Base-by-base conservation (phyloP, 1,139 yeast species). In the Entelexis paramagnoliae region DNA sequence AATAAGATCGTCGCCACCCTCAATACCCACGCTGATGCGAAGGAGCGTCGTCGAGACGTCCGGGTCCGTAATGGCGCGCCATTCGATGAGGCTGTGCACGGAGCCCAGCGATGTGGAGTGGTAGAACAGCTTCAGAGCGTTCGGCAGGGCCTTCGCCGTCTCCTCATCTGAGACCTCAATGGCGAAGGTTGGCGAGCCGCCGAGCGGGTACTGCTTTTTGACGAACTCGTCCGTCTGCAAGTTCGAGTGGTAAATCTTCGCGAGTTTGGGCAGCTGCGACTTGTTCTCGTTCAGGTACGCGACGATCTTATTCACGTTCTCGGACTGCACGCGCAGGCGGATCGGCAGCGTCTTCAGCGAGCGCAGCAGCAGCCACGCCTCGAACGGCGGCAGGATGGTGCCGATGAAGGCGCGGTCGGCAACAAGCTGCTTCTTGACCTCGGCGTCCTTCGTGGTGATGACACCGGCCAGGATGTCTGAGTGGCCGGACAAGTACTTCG, bases 61-160 rank as follows among this genome's bases (percentile, higher is more conserved):
- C 1, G 74, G 65, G 63, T 87, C 96, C 48, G 85, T 75, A 68
- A 88, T 64, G 1, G 87, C 82, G 63, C 96, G 77, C 95, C 96
- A 87, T 67, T 89, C 96, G 55, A 88, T 79, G 61, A 88, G 72
- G 51, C 94, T 83, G 66, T 89, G 96, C 7, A 84, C 86, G n/a
- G 96, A 95, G 39, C 96, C 96, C 30, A 89, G 72, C 6, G 95
- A 85, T 0, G 96, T 88, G 2, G 96, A 95, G 67, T 89, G 96
- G 57, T 81, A 81, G 69, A 88, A 87, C 57, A 77, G 76, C 59
- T 80, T 76, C 55, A 88, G 71, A 57, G 74, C 77, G 1, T 81
- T 72, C 3, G 96, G 95, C 14, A 89, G 71, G 2, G 60, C 52
- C 58, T 74, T 77, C 0, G 96, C 96, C 26, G 72, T 67, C 10